These are phyloP conservation scores for Yarrowia bubula DNA, from an alignment of 805 yeast species.

Conservation along the genomic window DNA sequence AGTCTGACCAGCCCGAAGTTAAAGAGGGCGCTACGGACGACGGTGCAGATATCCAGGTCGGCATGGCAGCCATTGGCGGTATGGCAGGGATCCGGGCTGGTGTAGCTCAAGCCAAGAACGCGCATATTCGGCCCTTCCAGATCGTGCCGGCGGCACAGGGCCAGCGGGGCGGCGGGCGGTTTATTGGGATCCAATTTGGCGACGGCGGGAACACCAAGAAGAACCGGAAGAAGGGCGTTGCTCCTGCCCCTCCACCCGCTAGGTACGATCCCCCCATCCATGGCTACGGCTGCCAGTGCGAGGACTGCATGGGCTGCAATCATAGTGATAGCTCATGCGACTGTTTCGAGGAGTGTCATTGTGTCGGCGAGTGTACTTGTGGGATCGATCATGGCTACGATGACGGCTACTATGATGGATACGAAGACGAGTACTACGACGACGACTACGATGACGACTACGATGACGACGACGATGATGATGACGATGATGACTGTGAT, in stretches of 20 bases:
- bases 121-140: conserved; percentile 9
- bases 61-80: not conserved
- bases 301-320: conserved; percentile 14
- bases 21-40: not conserved
- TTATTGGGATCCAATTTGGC: conserved; percentile 13
- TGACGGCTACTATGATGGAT: conserved; percentile 6
- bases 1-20: conserved; percentile 14
- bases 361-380: conserved; percentile 11
- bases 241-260: not conserved
- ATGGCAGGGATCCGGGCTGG: not conserved
- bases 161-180: not conserved
- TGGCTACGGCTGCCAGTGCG: conserved; percentile 20
- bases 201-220: not conserved
- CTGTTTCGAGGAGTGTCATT: conserved; percentile 16
- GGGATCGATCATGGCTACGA: conserved; percentile 16
- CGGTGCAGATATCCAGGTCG: not conserved
- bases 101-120: not conserved
- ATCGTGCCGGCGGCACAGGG: conserved; percentile 1
- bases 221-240: not conserved
- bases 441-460: conserved; percentile 2
- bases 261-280: not conserved
- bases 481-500: not conserved
- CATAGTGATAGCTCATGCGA: conserved; percentile 8
- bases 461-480: conserved; percentile 6
- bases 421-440: conserved; percentile 17